phyloP scores from a whole-genome alignment of 75 land plant species.

The Pseudotsuga menziesii region DNA sequence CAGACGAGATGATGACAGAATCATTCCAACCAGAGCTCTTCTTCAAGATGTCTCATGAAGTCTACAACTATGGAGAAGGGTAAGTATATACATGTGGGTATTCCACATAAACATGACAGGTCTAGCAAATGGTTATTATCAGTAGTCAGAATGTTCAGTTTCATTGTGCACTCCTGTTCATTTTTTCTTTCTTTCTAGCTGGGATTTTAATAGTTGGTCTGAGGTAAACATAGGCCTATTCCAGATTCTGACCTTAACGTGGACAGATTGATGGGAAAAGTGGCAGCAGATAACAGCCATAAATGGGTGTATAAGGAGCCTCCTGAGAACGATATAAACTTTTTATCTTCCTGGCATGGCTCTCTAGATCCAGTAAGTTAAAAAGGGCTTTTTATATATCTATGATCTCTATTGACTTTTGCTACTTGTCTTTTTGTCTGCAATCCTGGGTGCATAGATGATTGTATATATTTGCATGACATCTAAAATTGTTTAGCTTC shows the following conservation, averaged over 20 bases:
- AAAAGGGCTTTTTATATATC: constrained; percentile 2
- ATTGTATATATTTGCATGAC: no score
- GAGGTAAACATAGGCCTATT: constrained; percentile 6
- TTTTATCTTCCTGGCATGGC: constrained; percentile 76
- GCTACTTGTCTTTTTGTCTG: no score
- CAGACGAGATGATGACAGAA: neutral
- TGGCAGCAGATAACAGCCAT: constrained; percentile 91
- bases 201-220: neutral
- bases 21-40: constrained; percentile 37
- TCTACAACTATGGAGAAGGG: constrained; percentile 62
- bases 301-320: constrained; percentile 88
- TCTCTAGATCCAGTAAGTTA: constrained; percentile 64
- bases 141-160: neutral
- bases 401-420: neutral
- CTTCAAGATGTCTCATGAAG: constrained; percentile 54
- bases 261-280: constrained; percentile 88
- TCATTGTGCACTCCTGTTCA: no score
- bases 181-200: neutral
- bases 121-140: neutral
- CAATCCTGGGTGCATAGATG: no score
- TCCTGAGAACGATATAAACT: constrained; percentile 63
- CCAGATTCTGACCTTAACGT: constrained; percentile 10
- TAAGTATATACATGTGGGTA: constrained; percentile 24
- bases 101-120: neutral
- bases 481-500: no score